Conservation (phyloP, 2,329 filamentous ascomycete species). For the Cadophora sp. region DNA sequence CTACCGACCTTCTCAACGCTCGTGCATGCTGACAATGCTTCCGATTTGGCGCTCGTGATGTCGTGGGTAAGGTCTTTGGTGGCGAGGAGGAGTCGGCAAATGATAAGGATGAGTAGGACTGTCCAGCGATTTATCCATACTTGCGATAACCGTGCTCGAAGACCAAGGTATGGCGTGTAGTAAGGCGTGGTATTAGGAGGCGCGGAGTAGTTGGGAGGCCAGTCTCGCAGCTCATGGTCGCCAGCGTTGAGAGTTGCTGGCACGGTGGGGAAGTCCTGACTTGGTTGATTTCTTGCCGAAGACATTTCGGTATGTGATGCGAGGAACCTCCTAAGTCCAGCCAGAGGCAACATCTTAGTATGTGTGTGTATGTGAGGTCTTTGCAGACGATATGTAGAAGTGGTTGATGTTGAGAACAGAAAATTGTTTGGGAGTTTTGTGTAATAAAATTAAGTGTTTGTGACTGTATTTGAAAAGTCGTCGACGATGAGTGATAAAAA, state of each 20-base stretch:
- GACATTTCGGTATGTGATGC: constrained; percentile 44
- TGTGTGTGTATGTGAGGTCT: constrained; percentile 30
- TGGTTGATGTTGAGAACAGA: constrained; percentile 14
- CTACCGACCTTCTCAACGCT: constrained; percentile 93
- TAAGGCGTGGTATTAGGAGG: constrained; percentile 66
- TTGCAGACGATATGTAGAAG: constrained; percentile 16
- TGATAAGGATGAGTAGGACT: constrained; percentile 82
- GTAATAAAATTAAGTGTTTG: constrained; percentile 22
- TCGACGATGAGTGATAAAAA: constrained; percentile 20
- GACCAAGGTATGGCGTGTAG: constrained; percentile 89
- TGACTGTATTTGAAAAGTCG: constrained; percentile 22
- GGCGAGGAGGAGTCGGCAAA: constrained; percentile 81
- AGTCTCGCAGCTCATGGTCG: constrained; percentile 42
- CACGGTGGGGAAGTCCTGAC: constrained; percentile 44
- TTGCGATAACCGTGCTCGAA: constrained; percentile 89
- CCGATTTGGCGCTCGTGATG: constrained; percentile 75
- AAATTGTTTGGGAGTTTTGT: background rate
- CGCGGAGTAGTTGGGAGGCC: constrained; percentile 26
- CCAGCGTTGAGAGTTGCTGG: constrained; percentile 44
- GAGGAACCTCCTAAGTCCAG: constrained; percentile 41
- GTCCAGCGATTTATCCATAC: constrained; percentile 99
- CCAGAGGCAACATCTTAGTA: constrained; percentile 44
- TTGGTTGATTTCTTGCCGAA: constrained; percentile 39
- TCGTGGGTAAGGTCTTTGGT: constrained; percentile 75
- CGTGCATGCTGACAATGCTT: constrained; percentile 88